Conservation (phyloP, 1,284 basidiomycete genomes). For the Malassezia brasiliensis region DNA sequence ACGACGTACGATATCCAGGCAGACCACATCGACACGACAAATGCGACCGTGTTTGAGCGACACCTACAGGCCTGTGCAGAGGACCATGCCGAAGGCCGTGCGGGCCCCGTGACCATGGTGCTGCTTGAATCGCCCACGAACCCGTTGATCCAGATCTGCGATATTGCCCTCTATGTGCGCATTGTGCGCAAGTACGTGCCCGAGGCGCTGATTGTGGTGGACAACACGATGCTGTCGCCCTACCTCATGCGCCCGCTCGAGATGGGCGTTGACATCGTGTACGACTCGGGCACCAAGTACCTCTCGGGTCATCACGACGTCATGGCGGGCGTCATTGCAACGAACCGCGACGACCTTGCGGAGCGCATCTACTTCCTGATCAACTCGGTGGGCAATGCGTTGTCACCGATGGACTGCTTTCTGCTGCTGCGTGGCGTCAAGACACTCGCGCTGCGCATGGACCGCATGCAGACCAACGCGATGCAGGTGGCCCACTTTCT, state of each 20-base stretch:
- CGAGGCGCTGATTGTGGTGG: slow-evolving; percentile 50
- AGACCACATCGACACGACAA: slow-evolving; percentile 87
- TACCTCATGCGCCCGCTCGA: slow-evolving; percentile 92
- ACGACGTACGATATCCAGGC: slow-evolving; percentile 79
- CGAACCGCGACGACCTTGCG: slow-evolving; percentile 79
- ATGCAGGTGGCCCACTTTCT: slow-evolving; percentile 80
- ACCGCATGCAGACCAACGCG: slow-evolving; percentile 78
- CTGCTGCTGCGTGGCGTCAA: slow-evolving; percentile 90
- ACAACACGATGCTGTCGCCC: slow-evolving; percentile 99
- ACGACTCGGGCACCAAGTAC: slow-evolving; percentile 97
- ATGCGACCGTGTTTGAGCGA: slow-evolving; percentile 52
- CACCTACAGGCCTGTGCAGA: slow-evolving; percentile 28
- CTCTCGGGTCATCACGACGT: slow-evolving; percentile 96
- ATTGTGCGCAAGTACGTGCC: slow-evolving; percentile 38
- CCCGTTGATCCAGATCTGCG: slow-evolving; percentile 88
- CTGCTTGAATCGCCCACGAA: slow-evolving; percentile 96
- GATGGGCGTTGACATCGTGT: slow-evolving; percentile 90
- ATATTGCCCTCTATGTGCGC: slow-evolving; percentile 56
- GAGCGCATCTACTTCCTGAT: slow-evolving; percentile 83
- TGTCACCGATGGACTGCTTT: slow-evolving; percentile 73
- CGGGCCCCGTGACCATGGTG: slow-evolving; percentile 35
- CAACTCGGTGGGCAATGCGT: slow-evolving; percentile 93
- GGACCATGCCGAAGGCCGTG: slow-evolving; percentile 26
- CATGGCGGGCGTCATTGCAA: slow-evolving; percentile 69
- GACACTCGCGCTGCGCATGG: slow-evolving; percentile 92